Conservation (phyloP, 1,139 yeast genomes). For the Suhomyces coccinellae region DNA sequence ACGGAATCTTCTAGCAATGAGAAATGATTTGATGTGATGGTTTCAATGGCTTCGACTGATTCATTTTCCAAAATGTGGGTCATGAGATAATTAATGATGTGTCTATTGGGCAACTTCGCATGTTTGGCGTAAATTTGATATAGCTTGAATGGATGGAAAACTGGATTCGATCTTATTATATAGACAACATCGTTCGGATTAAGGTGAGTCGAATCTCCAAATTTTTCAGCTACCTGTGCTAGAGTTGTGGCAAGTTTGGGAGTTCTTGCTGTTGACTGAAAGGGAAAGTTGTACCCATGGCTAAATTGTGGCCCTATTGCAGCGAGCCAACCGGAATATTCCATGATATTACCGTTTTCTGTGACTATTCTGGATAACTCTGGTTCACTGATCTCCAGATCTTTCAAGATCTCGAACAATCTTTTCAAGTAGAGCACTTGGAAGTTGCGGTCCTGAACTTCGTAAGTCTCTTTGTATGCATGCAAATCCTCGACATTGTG, state of each 20-base stretch:
- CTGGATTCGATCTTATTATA: constrained; percentile 10
- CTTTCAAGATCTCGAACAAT: constrained; percentile 3
- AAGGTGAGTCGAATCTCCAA: neutral
- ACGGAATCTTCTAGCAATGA: constrained; percentile 8
- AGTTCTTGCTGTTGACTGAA: neutral
- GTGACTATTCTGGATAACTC: neutral
- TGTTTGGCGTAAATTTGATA: constrained; percentile 14
- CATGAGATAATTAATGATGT: constrained; percentile 16
- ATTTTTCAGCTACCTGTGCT: neutral
- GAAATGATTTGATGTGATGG: constrained; percentile 8
- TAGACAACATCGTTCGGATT: constrained; percentile 14
- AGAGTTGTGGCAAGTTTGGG: constrained; percentile 1
- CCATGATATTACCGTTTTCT: constrained; percentile 7
- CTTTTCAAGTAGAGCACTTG: constrained; percentile 12
- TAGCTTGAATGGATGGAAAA: constrained; percentile 12
- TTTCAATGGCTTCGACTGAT: constrained; percentile 5
- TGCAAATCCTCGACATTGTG: constrained; percentile 9
- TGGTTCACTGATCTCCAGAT: neutral
- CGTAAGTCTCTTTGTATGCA: neutral
- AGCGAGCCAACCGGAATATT: constrained; percentile 17
- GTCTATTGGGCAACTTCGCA: constrained; percentile 12
- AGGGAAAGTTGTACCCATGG: constrained; percentile 7
- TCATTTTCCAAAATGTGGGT: constrained; percentile 4
- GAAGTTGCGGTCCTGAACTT: constrained; percentile 1
- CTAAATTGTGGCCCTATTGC: constrained; percentile 7